Evolutionary conservation across 306 rosid genomes (phyloP).

Genomic region (Trifolium subterraneum): DNA sequence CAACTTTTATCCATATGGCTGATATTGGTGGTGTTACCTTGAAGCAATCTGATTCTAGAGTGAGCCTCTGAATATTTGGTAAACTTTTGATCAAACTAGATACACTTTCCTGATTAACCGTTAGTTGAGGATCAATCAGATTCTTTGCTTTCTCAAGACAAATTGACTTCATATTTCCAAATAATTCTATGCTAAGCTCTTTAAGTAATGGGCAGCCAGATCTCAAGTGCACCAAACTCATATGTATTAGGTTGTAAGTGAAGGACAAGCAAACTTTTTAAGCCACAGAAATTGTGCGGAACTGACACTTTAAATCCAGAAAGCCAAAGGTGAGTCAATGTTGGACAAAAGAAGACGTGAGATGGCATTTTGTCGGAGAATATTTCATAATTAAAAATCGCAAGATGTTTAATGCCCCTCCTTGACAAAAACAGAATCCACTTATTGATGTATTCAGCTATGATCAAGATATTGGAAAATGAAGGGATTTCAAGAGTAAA

Average conservation of each 20-base stretch:
- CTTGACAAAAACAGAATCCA: slow-evolving; percentile 36
- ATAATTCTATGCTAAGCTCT: background rate
- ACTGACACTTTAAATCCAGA: background rate
- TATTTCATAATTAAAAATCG: background rate
- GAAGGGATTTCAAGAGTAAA: background rate
- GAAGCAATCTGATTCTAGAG: background rate
- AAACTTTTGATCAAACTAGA: slow-evolving; percentile 7
- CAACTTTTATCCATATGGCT: too few species aligned
- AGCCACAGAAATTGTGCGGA: slow-evolving; percentile 17
- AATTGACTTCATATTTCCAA: background rate
- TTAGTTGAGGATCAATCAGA: slow-evolving; percentile 10
- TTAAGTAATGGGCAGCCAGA: slow-evolving; percentile 12
- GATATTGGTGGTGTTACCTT: background rate
- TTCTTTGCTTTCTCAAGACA: background rate
- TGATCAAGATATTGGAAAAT: fast-evolving
- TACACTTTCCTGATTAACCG: too few species aligned
- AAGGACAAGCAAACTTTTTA: slow-evolving; percentile 7
- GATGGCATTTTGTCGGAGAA: background rate
- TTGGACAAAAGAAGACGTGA: slow-evolving; percentile 29
- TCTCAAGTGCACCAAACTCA: background rate
- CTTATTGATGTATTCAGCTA: background rate
- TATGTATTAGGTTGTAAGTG: background rate
- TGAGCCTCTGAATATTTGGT: slow-evolving; percentile 1
- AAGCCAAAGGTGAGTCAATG: background rate
- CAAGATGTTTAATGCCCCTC: background rate